Evolutionary conservation across 345 rosid species (phyloP), one percentile per base, ranked within the genome.

Genomic region (Eucalyptus melliodora): DNA sequence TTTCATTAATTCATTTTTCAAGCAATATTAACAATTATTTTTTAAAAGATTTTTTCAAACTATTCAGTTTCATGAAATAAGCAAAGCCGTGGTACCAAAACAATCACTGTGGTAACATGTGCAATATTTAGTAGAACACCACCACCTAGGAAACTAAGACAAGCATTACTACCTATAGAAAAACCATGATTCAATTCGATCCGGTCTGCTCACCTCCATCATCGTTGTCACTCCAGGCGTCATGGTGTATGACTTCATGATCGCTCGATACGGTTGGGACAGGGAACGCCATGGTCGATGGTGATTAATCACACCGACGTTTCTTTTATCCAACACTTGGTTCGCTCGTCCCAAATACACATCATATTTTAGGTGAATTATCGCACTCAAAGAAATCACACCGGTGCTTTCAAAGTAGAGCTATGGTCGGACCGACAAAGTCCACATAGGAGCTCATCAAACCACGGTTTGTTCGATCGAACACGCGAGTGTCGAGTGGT

Each of bases 31-130:
- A 34, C 19, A n/a, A n/a, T 15, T 13, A 6, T 62, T 6, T 14
- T 14, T 30, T 7, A n/a, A 6, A 30, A 30, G 0, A 13, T 4
- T 30, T 16, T 16, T 16, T 4, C 0, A 4, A 65, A 31, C 2
- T 5, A 16, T 69, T 31, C 2, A 16, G 21, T 31, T 34, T 17
- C 13, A 9, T 5, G 6, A 34, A 69, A 34, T 10, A 69, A 69
- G 17, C 42, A 9, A 21, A 34, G 12, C 81, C 24, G 0, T 31
- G 2, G 12, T 17, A 34, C 23, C 37, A 69, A 31, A 69, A 5
- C 42, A 69, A 69, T n/a, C 37, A 4, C 3, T n/a, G 19, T 7
- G 5, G 37, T 65, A 65, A 65, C 6, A 14, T 15, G 37, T n/a
- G 0, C 19, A 16, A n/a, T 24, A n/a, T 30, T 14, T 62, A 62